Evolutionary conservation across 2,329 filamentous ascomycete genomes (phyloP), one percentile per base, ranked within the genome.

Genomic region (Colletotrichum sp.): DNA sequence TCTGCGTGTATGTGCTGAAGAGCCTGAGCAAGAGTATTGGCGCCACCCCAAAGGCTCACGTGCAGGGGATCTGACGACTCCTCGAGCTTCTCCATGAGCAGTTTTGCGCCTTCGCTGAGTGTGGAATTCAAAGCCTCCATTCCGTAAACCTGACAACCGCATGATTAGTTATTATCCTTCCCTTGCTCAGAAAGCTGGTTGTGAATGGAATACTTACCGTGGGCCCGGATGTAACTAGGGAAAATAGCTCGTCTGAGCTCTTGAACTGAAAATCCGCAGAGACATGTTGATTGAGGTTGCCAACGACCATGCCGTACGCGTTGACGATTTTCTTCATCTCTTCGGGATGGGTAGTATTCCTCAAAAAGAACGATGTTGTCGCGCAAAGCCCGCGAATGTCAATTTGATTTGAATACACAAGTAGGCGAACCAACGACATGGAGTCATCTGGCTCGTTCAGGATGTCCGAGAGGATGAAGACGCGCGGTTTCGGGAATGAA

Each of bases 11-110:
- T 24, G 32, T 64, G 60, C 18, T 85, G 79, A 12, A 91, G 83
- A 2, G 86, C 87, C 70, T 89, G 86, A 4, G 89, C 89, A 5
- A 91, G 85, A 3, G 87, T 86, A 71, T 90, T 91, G 28, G 87
- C 86, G 15, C 89, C 89, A 9, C 89, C 89, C 90, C 89, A 91
- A 78, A 84, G 84, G 3, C 90, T 83, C 10, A 90, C 82, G 87
- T 88, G 91, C 5, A 91, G 84, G 6, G 88, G 88, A 9, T 85
- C 78, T 1, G 75, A 44, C 13, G 76, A 73, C 8, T 78, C 71
- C 2, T 75, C 75, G 60, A 85, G 66, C 9, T 80, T 74, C 52
- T 83, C 76, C 1, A 84, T 83, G 5, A 91, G 86, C 1, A 89
- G 80, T 68, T 88, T 78, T 8, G 82, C 85, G 16, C 88, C 89